These are phyloP conservation scores for Colletotrichum eleusines DNA, from an alignment of 2,329 filamentous ascomycete genomes.

Conservation along the genomic window DNA sequence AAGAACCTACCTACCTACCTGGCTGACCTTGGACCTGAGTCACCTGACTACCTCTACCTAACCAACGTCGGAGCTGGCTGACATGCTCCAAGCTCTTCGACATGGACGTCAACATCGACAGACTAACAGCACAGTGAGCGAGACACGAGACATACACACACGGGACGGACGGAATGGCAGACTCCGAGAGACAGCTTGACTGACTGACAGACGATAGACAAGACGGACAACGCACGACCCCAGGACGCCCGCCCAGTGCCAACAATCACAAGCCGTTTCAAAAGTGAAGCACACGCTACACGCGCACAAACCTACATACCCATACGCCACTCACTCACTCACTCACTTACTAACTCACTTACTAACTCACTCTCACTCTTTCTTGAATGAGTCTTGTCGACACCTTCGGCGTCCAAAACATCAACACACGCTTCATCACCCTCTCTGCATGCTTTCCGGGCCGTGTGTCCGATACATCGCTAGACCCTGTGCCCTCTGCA, in stretches of 20 bases:
- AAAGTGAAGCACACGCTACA: constrained; percentile 39
- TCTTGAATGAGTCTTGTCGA: neutral
- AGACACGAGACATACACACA: neutral
- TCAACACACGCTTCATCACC: too few relatives aligned
- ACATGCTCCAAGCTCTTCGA: neutral
- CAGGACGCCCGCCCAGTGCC: neutral
- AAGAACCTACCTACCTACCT: neutral
- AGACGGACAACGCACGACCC: neutral
- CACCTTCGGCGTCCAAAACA: neutral
- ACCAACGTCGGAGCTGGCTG: neutral
- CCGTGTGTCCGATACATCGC: constrained; percentile 4
- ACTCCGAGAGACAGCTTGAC: neutral
- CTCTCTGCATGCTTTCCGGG: neutral
- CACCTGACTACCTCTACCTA: too few relatives aligned
- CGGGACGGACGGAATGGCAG: neutral
- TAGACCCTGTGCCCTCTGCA: neutral
- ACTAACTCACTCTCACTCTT: too few relatives aligned
- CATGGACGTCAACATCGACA: neutral
- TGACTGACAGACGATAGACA: neutral
- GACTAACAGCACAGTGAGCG: neutral
- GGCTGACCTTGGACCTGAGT: neutral
- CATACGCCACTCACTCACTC: neutral
- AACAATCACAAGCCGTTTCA: constrained; percentile 27
- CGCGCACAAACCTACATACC: constrained; percentile 12
- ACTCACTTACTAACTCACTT: too few relatives aligned